These are phyloP conservation scores for Limtongia smithiae DNA, from an alignment of 805 yeast genomes.

Conservation along the genomic window DNA sequence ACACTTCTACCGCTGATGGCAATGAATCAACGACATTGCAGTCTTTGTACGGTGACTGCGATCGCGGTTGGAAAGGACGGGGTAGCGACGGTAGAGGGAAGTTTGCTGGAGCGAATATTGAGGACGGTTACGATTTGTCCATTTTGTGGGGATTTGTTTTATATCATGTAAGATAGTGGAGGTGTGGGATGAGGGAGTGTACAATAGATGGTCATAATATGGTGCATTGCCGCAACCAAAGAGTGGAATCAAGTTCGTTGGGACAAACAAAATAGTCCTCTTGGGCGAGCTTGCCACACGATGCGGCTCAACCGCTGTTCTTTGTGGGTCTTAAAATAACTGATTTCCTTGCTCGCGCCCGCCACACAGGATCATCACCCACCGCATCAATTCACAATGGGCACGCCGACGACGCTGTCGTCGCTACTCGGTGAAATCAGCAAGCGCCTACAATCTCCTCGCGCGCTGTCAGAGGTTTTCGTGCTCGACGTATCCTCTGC, in stretches of 20 bases:
- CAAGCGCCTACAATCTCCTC: constrained; percentile 1
- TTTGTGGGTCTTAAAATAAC: too few species aligned
- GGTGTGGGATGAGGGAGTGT: too few species aligned
- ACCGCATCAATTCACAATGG: too few species aligned
- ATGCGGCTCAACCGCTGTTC: too few species aligned
- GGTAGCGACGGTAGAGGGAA: neutral
- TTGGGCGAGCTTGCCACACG: too few species aligned
- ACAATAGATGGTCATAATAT: too few species aligned
- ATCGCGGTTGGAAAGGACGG: constrained; percentile 2
- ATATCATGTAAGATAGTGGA: neutral
- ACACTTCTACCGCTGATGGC: constrained; percentile 24
- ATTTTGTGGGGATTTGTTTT: constrained; percentile 19
- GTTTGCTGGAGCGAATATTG: neutral
- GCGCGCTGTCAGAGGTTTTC: constrained; percentile 1
- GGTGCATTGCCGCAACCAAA: too few species aligned
- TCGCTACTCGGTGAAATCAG: constrained; percentile 4
- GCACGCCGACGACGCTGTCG: constrained; percentile 4
- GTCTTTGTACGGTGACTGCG: constrained; percentile 6
- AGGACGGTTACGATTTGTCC: constrained; percentile 10
- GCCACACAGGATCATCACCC: too few species aligned
- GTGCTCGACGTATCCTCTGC: constrained; percentile 8
- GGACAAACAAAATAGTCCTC: too few species aligned
- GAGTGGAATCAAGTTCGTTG: too few species aligned
- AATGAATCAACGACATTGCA: constrained; percentile 19
- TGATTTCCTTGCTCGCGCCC: too few species aligned